Conservation (phyloP, 1,139 yeast genomes). For the Debaryomyces psychrophilus region DNA sequence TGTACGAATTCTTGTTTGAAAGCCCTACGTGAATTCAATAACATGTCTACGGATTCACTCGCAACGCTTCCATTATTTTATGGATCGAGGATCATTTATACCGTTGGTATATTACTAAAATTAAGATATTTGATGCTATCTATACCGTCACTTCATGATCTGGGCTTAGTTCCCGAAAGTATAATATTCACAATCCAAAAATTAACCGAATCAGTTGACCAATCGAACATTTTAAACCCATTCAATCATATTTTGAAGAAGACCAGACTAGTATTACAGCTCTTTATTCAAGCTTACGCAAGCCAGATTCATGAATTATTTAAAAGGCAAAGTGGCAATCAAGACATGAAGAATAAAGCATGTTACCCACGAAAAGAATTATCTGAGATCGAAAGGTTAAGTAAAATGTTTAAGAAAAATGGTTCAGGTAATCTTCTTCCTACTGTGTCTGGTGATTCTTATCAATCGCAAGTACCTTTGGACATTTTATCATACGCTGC, state of each 20-base stretch:
- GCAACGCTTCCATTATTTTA: slow-evolving; percentile 65
- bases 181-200: slow-evolving; percentile 44
- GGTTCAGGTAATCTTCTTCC: slow-evolving; percentile 14
- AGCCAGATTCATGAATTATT: slow-evolving; percentile 50
- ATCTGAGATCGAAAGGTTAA: slow-evolving; percentile 21
- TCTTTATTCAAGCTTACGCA: slow-evolving; percentile 63
- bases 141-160: slow-evolving; percentile 54
- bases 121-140: slow-evolving; percentile 59
- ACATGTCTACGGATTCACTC: slow-evolving; percentile 45
- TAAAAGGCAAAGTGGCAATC: slow-evolving; percentile 29
- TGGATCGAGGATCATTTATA: slow-evolving; percentile 66
- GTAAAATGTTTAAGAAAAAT: slow-evolving; percentile 14
- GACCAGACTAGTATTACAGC: slow-evolving; percentile 54
- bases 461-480: slow-evolving; percentile 28
- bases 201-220: slow-evolving; percentile 43
- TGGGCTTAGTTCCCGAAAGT: slow-evolving; percentile 54
- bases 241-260: slow-evolving; percentile 56
- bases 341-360: slow-evolving; percentile 20
- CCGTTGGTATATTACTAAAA: slow-evolving; percentile 66
- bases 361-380: slow-evolving; percentile 18
- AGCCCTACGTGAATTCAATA: slow-evolving; percentile 53
- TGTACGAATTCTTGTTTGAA: slow-evolving; percentile 60
- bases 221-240: slow-evolving; percentile 41
- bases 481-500: slow-evolving; percentile 46
- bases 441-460: slow-evolving; percentile 18